Conservation (phyloP, 306 rosid species). For the Aeschynomene evenia region DNA sequence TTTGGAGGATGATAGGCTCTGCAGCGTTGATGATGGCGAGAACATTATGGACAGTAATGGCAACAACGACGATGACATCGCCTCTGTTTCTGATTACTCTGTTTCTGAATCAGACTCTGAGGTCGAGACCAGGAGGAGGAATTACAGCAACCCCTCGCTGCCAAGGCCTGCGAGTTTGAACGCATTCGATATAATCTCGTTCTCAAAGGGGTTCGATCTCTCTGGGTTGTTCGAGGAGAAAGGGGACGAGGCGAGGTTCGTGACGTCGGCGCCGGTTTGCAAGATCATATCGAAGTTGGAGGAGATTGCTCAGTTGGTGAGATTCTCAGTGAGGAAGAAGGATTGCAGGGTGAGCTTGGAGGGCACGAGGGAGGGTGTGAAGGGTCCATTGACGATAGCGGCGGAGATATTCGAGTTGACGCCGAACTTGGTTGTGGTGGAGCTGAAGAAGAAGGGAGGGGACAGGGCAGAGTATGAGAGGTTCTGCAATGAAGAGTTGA, state of each 20-base stretch:
- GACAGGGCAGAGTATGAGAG: constrained; percentile 73
- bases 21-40: constrained; percentile 51
- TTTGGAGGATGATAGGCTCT: constrained; percentile 79
- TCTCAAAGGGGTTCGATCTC: constrained; percentile 73
- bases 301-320: constrained; percentile 74
- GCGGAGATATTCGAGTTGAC: constrained; percentile 88
- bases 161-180: constrained; percentile 84
- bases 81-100: constrained; percentile 41
- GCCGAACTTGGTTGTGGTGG: constrained; percentile 76
- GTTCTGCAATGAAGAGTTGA: constrained; percentile 62
- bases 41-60: constrained; percentile 30
- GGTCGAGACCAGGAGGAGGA: constrained; percentile 32
- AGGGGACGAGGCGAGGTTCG: constrained; percentile 70
- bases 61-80: constrained; percentile 31
- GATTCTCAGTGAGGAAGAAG: constrained; percentile 83
- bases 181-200: constrained; percentile 86
- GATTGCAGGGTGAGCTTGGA: constrained; percentile 88
- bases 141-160: background rate
- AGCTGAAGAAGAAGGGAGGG: constrained; percentile 88
- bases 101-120: constrained; percentile 49
- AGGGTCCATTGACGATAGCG: constrained; percentile 84
- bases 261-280: constrained; percentile 66
- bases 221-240: constrained; percentile 92
- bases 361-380: constrained; percentile 74
- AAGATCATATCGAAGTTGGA: constrained; percentile 77